These are phyloP conservation scores for Fraxinus floribunda DNA, from an alignment of 305 asterid species.

Conservation along the genomic window DNA sequence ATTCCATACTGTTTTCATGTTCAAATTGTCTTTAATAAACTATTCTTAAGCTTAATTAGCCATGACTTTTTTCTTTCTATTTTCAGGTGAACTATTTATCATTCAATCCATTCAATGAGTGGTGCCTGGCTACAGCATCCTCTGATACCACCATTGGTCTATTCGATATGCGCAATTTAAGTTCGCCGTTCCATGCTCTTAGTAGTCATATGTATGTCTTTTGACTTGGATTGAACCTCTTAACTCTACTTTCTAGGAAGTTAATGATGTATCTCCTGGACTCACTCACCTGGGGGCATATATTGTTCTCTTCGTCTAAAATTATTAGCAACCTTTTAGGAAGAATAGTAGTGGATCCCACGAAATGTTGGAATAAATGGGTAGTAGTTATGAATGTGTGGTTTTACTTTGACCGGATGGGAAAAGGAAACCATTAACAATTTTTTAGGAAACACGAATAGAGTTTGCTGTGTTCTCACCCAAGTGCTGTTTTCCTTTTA, in stretches of 20 bases:
- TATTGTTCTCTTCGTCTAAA: background rate
- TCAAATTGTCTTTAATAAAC: background rate
- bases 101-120: constrained; percentile 86
- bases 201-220: constrained; percentile 72
- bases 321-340: background rate
- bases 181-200: constrained; percentile 71
- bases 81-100: constrained; percentile 85
- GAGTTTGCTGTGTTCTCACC: background rate
- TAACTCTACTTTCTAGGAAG: background rate
- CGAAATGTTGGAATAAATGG: background rate
- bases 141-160: constrained; percentile 90
- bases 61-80: constrained; percentile 15
- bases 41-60: constrained; percentile 6
- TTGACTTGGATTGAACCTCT: constrained; percentile 12
- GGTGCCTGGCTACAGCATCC: constrained; percentile 91
- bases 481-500: background rate
- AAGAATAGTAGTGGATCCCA: background rate
- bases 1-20: constrained; percentile 6
- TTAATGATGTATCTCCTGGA: background rate
- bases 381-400: background rate
- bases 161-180: constrained; percentile 81
- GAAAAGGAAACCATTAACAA: background rate
- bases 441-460: background rate
- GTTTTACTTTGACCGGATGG: background rate
- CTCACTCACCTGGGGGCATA: background rate